phyloP scores from a whole-genome alignment of 768 basidiomycete genomes.

The Rhodocollybia butyracea region DNA sequence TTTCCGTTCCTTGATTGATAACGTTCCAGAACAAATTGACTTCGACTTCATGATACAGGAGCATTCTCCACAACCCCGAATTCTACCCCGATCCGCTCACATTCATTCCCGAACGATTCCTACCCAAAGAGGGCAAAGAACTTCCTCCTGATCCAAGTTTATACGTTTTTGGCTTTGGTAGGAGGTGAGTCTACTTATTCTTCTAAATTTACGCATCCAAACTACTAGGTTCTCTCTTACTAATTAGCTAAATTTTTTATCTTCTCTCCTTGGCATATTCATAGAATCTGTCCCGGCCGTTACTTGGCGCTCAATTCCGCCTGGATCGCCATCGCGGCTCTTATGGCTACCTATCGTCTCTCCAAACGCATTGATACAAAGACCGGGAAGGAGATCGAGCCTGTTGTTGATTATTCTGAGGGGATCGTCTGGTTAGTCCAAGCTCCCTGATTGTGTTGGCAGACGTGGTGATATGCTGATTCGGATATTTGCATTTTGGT shows the following conservation, averaged over 20 bases:
- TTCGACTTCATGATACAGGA: constrained; percentile 6
- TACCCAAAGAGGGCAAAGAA: constrained; percentile 11
- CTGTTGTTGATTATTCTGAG: too few species aligned
- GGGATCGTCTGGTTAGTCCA: too few species aligned
- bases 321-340: constrained; percentile 27
- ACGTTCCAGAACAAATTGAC: not conserved
- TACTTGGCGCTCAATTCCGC: constrained; percentile 27
- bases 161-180: constrained; percentile 7
- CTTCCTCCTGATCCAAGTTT: not conserved
- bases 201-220: too few species aligned
- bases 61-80: constrained; percentile 21
- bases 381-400: constrained; percentile 25
- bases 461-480: too few species aligned
- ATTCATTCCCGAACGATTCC: constrained; percentile 19
- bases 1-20: too few species aligned
- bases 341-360: constrained; percentile 26
- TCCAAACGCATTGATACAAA: constrained; percentile 27
- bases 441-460: too few species aligned
- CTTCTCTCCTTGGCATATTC: too few species aligned
- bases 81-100: constrained; percentile 20
- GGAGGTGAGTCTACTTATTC: too few species aligned
- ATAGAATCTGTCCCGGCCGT: constrained; percentile 35
- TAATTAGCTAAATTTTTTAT: too few species aligned
- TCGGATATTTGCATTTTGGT: too few species aligned
- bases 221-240: too few species aligned